phyloP scores from a whole-genome alignment of 345 rosid species.

The Eucalyptus curtisii region DNA sequence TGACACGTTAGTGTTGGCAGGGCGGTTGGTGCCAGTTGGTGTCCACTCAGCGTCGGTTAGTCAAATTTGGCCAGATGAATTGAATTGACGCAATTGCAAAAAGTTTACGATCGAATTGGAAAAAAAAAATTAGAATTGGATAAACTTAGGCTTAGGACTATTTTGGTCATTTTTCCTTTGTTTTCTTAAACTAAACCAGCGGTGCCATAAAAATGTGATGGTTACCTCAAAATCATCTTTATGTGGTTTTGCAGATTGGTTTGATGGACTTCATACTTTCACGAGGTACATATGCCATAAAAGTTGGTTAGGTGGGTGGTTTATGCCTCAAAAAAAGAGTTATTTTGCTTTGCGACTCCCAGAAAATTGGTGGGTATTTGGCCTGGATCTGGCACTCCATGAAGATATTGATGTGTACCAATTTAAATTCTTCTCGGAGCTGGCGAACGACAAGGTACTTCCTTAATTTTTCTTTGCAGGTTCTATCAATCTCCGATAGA shows the following conservation, averaged over 20 bases:
- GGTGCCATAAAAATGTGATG: neutral
- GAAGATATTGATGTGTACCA: slow-evolving; percentile 95
- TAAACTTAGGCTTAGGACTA: too few species aligned
- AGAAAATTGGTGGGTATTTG: slow-evolving; percentile 54
- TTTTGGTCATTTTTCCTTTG: too few species aligned
- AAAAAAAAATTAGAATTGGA: too few species aligned
- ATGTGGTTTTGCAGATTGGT: slow-evolving; percentile 57
- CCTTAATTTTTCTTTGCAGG: neutral
- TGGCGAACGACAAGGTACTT: slow-evolving; percentile 54
- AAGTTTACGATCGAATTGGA: too few species aligned
- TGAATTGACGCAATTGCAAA: too few species aligned
- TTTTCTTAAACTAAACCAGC: neutral
- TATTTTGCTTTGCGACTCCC: slow-evolving; percentile 96
- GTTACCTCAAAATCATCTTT: neutral
- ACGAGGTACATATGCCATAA: slow-evolving; percentile 95
- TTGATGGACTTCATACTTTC: slow-evolving; percentile 92
- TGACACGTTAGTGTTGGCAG: too few species aligned
- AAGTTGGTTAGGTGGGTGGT: slow-evolving; percentile 99
- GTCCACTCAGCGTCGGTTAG: too few species aligned
- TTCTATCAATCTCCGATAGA: neutral
- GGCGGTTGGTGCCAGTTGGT: too few species aligned
- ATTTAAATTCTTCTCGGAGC: slow-evolving; percentile 82
- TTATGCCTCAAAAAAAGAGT: slow-evolving; percentile 2
- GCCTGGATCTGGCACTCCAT: slow-evolving; percentile 95
- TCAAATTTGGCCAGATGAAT: neutral